Base-by-base conservation (phyloP, 2,329 filamentous ascomycete species). In the Colletotrichum sp. region DNA sequence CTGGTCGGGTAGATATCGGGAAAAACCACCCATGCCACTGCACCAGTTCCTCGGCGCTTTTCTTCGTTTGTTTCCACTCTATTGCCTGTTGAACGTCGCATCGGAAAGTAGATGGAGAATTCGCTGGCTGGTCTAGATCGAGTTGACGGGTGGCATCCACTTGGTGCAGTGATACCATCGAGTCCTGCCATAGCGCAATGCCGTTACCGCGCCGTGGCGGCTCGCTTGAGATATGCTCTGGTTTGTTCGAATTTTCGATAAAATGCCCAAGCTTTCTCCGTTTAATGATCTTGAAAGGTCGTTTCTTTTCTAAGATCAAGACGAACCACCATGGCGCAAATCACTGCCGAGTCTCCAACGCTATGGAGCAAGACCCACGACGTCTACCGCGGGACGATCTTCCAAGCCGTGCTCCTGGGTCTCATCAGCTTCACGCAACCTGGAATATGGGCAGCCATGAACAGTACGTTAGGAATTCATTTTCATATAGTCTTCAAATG, bases 351-450 rank as follows among this genome's bases (percentile, higher is more conserved):
- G 7, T 18, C 48, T 13, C 21, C 65, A 16, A 38, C 32, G 14
- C 13, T 38, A 24, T 21, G 48, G 32, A 34, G 59, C 66, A 69
- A 48, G 18, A 36, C n/a, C 21, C 71, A 65, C 48, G 28, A 74
- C 36, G 34, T 70, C 34, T 88, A 86, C 77, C 84, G 87, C 16
- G 86, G 85, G 38, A 86, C 86, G 5, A 79, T 87, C 4, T 88
- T 86, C 79, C 86, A 88, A 69, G 86, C 86, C 52, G 84, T 87
- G 32, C 73, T 88, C 24, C 83, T 87, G 10, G 86, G 86, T n/a
- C 77, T 85, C 48, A 84, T 84, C 32, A 84, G 83, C 21, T 88
- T 88, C 77, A 86, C 85, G 1, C 85, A 87, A 43, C 86, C 86
- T 0, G 86, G 86, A 3, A 86, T 88, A 32, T 88, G 86, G 85